Evolutionary conservation across 306 rosid species (phyloP).

Genomic region (Quercus dentata): DNA sequence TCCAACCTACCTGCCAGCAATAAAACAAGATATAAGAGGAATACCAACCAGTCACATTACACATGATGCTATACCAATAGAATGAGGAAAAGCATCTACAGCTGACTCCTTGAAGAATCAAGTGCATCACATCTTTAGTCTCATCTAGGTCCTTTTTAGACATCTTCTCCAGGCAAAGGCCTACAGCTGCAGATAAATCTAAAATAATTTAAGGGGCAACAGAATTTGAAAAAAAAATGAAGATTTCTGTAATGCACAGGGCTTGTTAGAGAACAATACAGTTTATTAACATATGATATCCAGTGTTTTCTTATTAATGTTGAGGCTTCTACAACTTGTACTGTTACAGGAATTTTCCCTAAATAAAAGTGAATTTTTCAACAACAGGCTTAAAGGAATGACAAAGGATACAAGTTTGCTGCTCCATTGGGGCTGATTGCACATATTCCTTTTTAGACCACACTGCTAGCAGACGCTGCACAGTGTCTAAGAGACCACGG

Average conservation of each 20-base stretch:
- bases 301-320: neutral
- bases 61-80: slow-evolving; percentile 8
- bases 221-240: slow-evolving; percentile 10
- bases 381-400: slow-evolving; percentile 2
- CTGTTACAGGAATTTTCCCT: neutral
- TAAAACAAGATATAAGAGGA: slow-evolving; percentile 23
- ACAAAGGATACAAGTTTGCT: slow-evolving; percentile 92
- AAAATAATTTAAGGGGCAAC: slow-evolving; percentile 43
- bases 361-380: neutral
- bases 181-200: slow-evolving; percentile 92
- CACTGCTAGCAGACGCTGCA: slow-evolving; percentile 59
- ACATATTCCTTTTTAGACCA: slow-evolving; percentile 90
- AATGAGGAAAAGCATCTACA: slow-evolving; percentile 47
- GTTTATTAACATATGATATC: neutral
- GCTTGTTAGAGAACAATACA: neutral
- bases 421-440: slow-evolving; percentile 81
- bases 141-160: slow-evolving; percentile 74
- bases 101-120: slow-evolving; percentile 96
- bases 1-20: slow-evolving; percentile 87
- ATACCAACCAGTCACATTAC: slow-evolving; percentile 19
- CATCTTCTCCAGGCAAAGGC: slow-evolving; percentile 74
- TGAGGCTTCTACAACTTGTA: neutral
- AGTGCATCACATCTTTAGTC: slow-evolving; percentile 66
- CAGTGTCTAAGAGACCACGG: slow-evolving; percentile 38
- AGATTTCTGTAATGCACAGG: neutral